Evolutionary conservation across 2,329 filamentous ascomycete genomes (phyloP).

Genomic region (Nothopassalora personata): DNA sequence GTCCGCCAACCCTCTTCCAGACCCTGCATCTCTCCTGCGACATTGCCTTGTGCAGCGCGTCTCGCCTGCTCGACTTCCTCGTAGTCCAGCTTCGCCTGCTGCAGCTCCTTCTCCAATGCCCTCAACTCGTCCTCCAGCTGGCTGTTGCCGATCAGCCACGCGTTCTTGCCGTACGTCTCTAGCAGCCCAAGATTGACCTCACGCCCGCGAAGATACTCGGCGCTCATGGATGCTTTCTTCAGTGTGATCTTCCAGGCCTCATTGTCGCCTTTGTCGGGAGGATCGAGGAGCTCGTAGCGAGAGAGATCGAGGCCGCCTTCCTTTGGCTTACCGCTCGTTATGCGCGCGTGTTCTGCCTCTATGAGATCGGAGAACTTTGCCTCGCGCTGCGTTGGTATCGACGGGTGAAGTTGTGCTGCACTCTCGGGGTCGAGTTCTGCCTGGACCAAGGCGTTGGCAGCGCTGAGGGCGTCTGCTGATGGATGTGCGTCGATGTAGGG

Average conservation of each 20-base stretch:
- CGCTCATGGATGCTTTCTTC: slow-evolving; percentile 53
- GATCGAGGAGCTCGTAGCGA: slow-evolving; percentile 76
- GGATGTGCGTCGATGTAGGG: slow-evolving; percentile 79
- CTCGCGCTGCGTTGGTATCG: slow-evolving; percentile 50
- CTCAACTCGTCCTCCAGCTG: slow-evolving; percentile 68
- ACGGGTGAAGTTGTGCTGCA: slow-evolving; percentile 50
- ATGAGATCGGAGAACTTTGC: slow-evolving; percentile 62
- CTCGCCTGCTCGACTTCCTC: slow-evolving; percentile 69
- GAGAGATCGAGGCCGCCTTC: slow-evolving; percentile 62
- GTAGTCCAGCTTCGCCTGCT: slow-evolving; percentile 59
- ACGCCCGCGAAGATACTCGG: slow-evolving; percentile 53
- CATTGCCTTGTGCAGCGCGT: slow-evolving; percentile 63
- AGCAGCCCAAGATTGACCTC: slow-evolving; percentile 65
- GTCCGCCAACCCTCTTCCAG: slow-evolving; percentile 75
- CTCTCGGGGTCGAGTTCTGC: slow-evolving; percentile 55
- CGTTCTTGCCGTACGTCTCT: slow-evolving; percentile 77
- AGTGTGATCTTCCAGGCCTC: slow-evolving; percentile 49
- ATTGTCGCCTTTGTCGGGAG: slow-evolving; percentile 43
- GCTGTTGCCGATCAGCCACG: slow-evolving; percentile 83
- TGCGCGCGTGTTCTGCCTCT: slow-evolving; percentile 61
- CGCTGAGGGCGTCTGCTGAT: slow-evolving; percentile 56
- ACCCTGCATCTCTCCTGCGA: slow-evolving; percentile 64
- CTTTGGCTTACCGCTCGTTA: slow-evolving; percentile 47
- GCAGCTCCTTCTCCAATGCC: slow-evolving; percentile 68
- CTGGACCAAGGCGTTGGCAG: slow-evolving; percentile 64